These are phyloP conservation scores for Schwanniomyces occidentalis DNA, from an alignment of 805 yeast species.

Conservation along the genomic window DNA sequence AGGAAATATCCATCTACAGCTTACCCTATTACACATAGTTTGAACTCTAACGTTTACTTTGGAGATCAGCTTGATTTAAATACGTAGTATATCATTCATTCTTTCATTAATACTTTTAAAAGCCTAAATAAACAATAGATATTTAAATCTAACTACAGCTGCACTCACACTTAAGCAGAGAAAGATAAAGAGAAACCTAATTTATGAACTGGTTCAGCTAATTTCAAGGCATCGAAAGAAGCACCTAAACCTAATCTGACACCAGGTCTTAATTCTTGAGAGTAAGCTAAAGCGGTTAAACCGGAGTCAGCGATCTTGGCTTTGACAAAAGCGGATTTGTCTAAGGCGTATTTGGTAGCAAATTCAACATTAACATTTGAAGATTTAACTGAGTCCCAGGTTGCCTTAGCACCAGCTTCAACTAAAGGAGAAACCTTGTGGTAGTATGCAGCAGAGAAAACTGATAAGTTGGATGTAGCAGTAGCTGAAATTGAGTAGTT, in stretches of 20 bases:
- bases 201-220: slow-evolving; percentile 97
- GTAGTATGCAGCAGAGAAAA: slow-evolving; percentile 94
- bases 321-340: slow-evolving; percentile 85
- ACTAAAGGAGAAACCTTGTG: slow-evolving; percentile 89
- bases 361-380: slow-evolving; percentile 89
- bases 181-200: slow-evolving; percentile 93
- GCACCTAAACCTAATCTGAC: slow-evolving; percentile 97
- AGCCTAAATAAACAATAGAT: too few species aligned
- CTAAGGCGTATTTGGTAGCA: slow-evolving; percentile 92
- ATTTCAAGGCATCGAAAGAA: slow-evolving; percentile 91
- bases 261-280: slow-evolving; percentile 94
- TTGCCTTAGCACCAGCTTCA: slow-evolving; percentile 98
- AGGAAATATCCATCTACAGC: too few species aligned
- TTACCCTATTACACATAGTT: too few species aligned
- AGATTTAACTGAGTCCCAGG: slow-evolving; percentile 84
- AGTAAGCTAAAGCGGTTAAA: slow-evolving; percentile 88
- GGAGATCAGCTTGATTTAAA: too few species aligned
- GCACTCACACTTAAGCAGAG: slow-evolving; percentile 64
- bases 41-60: too few species aligned
- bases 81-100: not conserved
- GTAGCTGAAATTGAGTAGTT: slow-evolving; percentile 83
- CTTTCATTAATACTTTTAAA: too few species aligned
- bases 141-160: too few species aligned
- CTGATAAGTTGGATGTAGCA: slow-evolving; percentile 81
- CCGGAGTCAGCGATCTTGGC: slow-evolving; percentile 97